These are phyloP conservation scores for Saccharum officinarum DNA, from an alignment of 176 grass and related monocot genomes.

Conservation along the genomic window DNA sequence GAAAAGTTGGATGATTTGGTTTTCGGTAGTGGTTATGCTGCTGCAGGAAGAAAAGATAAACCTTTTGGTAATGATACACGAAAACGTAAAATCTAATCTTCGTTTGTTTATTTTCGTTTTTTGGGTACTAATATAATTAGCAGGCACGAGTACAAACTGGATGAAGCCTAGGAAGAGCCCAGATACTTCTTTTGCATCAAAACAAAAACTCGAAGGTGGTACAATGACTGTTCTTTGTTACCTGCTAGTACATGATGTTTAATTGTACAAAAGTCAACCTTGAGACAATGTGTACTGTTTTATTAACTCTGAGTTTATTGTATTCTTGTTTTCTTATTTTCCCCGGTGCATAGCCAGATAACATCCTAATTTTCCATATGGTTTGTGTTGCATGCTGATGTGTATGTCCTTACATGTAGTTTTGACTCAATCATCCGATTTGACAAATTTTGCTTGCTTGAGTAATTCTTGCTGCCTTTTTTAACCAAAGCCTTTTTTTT, in stretches of 20 bases:
- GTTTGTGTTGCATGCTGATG: neutral
- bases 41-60: neutral
- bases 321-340: neutral
- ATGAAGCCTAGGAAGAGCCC: constrained; percentile 15
- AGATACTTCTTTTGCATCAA: constrained; percentile 20
- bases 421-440: neutral
- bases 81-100: neutral
- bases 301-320: neutral
- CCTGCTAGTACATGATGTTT: neutral
- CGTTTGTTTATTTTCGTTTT: neutral
- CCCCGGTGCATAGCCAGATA: neutral
- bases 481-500: neutral
- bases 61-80: neutral
- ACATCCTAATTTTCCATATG: neutral
- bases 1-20: constrained; percentile 48
- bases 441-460: neutral
- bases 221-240: constrained; percentile 12
- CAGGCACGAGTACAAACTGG: constrained; percentile 21
- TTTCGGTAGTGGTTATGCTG: constrained; percentile 37
- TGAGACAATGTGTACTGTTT: neutral
- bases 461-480: neutral
- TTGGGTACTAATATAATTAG: neutral
- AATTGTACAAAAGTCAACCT: neutral
- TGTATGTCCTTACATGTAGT: neutral
- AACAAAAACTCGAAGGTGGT: constrained; percentile 40